A percentile compares a stretch with the other conserved stretches of the same genome.
These are phyloP conservation scores for Eimeria mitis DNA, from an alignment of 169 alveolate species.

Conservation along the genomic window DNA sequence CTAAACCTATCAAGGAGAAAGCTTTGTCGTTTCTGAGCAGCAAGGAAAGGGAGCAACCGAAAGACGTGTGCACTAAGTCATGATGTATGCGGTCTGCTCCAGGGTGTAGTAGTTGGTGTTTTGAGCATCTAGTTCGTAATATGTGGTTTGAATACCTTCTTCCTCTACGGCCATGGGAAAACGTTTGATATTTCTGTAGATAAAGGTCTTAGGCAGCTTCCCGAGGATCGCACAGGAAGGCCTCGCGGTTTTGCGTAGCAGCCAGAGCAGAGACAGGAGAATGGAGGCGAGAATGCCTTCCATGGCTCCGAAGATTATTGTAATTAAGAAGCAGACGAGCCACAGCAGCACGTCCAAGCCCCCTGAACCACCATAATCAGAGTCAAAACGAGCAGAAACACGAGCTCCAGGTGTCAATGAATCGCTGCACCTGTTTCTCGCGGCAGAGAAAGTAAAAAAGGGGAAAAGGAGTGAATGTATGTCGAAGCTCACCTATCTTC, in stretches of 20 bases:
- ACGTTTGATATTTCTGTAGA: constrained; percentile 81
- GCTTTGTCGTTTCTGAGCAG: neutral
- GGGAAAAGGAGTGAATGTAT: neutral
- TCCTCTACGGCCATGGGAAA: constrained; percentile 83
- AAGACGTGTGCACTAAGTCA: neutral
- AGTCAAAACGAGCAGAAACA: neutral
- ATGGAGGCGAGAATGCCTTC: constrained; percentile 84
- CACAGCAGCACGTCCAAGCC: constrained; percentile 82
- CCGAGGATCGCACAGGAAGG: constrained; percentile 82
- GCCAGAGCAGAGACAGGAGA: constrained; percentile 84
- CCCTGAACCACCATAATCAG: constrained; percentile 16
- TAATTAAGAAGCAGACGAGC: constrained; percentile 81
- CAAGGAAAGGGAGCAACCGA: neutral
- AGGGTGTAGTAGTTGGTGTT: neutral
- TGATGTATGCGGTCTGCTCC: neutral
- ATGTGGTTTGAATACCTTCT: constrained; percentile 49
- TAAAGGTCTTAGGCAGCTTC: constrained; percentile 77
- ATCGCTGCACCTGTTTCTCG: neutral
- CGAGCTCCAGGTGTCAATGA: neutral
- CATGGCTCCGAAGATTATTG: constrained; percentile 82
- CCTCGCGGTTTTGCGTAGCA: constrained; percentile 77
- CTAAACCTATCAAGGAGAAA: too few species aligned
- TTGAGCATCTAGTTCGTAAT: neutral
- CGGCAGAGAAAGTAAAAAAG: neutral
- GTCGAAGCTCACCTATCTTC: constrained; percentile 31